Percentiles rank a stretch among this genome's conserved stretches.
phyloP scores from a whole-genome alignment of 1,139 yeast species.

The Petasospora rhodanensis region DNA sequence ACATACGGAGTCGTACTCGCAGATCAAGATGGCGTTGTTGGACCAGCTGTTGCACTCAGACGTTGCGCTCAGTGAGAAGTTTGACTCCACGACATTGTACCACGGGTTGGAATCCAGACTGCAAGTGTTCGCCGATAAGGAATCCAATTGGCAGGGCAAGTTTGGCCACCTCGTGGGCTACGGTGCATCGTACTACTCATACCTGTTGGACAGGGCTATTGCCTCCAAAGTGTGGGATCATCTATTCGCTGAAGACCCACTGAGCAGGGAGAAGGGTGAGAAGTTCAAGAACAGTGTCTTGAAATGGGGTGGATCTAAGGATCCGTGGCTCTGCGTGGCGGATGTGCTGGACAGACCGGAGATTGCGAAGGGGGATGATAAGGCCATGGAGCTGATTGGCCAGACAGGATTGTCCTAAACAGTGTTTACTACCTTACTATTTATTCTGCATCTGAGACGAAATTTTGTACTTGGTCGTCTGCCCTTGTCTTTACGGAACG shows the following conservation, averaged over 20 bases:
- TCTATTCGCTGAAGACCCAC: constrained; percentile 65
- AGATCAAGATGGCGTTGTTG: constrained; percentile 81
- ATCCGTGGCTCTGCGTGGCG: constrained; percentile 85
- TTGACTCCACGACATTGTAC: constrained; percentile 56
- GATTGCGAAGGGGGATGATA: constrained; percentile 60
- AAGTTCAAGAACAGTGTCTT: constrained; percentile 66
- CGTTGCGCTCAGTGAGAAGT: constrained; percentile 33
- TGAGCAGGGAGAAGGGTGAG: constrained; percentile 68
- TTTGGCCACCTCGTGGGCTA: constrained; percentile 92
- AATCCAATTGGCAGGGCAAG: constrained; percentile 88
- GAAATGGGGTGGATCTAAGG: constrained; percentile 91
- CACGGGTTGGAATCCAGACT: constrained; percentile 59
- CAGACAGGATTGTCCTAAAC: constrained; percentile 25
- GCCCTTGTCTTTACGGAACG: no score
- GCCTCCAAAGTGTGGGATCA: constrained; percentile 83
- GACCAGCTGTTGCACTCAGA: constrained; percentile 78
- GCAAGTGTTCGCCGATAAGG: constrained; percentile 52
- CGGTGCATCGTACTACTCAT: constrained; percentile 92
- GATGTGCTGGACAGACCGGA: constrained; percentile 65
- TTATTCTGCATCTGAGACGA: no score
- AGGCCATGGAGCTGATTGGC: constrained; percentile 71
- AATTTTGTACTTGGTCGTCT: no score
- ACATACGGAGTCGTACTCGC: constrained; percentile 77
- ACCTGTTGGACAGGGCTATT: constrained; percentile 86
- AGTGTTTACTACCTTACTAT: no score